Evolutionary conservation across 176 grass and related monocot species (phyloP).

Genomic region (Aegilops longissima): DNA sequence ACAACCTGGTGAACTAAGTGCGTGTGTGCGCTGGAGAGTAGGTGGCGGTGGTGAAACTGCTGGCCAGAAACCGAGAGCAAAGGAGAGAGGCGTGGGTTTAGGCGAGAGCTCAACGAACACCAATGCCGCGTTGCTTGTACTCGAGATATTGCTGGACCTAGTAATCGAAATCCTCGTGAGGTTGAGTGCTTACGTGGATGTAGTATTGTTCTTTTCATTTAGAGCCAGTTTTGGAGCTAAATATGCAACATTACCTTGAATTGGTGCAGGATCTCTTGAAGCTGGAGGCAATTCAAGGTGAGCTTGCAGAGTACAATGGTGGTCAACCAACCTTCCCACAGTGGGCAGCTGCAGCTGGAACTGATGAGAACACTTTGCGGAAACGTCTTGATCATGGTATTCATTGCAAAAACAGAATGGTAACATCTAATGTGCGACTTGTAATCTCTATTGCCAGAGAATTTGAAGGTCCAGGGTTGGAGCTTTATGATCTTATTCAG

Average conservation of each 20-base stretch:
- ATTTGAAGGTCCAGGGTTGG: slow-evolving; percentile 50
- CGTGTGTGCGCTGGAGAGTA: too few relatives aligned
- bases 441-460: slow-evolving; percentile 90
- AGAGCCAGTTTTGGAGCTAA: slow-evolving; percentile 13
- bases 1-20: too few relatives aligned
- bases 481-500: slow-evolving; percentile 86
- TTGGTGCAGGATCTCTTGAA: slow-evolving; percentile 70
- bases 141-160: too few relatives aligned
- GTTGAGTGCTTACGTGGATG: too few relatives aligned
- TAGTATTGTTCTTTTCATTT: background rate
- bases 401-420: slow-evolving; percentile 82
- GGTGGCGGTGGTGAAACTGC: too few relatives aligned
- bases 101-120: too few relatives aligned
- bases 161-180: too few relatives aligned
- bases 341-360: slow-evolving; percentile 69
- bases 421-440: slow-evolving; percentile 81
- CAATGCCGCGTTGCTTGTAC: too few relatives aligned
- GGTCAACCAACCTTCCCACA: slow-evolving; percentile 64
- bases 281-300: slow-evolving; percentile 57
- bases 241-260: slow-evolving; percentile 21
- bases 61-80: too few relatives aligned
- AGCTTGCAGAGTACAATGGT: slow-evolving; percentile 50
- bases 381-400: slow-evolving; percentile 62
- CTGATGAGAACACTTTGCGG: slow-evolving; percentile 54
- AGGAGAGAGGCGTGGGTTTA: too few relatives aligned